A percentile compares a stretch with the other conserved stretches of the same genome.
These are phyloP conservation scores for Komagataea norvegica DNA, from an alignment of 1,139 yeast species.

Conservation along the genomic window DNA sequence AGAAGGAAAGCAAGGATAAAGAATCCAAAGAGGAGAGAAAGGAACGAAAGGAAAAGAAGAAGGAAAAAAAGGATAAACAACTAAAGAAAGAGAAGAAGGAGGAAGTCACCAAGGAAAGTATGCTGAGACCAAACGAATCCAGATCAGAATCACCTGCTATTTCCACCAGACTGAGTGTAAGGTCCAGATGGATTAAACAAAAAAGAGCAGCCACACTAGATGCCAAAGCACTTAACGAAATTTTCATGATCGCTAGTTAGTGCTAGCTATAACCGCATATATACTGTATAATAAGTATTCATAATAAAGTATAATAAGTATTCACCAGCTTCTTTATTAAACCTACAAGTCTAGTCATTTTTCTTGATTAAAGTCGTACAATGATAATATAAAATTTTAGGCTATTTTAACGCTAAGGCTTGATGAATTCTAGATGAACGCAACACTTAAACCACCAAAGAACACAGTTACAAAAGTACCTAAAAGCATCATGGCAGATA, in stretches of 20 bases:
- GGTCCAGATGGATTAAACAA: constrained; percentile 83
- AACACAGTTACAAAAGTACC: constrained; percentile 15
- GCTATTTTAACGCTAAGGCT: no score
- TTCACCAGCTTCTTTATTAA: no score
- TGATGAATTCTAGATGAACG: constrained; percentile 15
- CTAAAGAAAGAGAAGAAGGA: constrained; percentile 26
- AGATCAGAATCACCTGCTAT: constrained; percentile 36
- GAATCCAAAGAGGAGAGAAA: constrained; percentile 28
- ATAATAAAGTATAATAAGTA: no score
- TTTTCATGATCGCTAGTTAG: constrained; percentile 71
- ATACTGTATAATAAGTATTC: no score
- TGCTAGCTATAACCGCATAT: not conserved
- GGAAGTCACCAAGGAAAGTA: constrained; percentile 35
- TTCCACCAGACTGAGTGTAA: constrained; percentile 65
- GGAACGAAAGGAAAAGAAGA: constrained; percentile 28
- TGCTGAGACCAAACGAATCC: constrained; percentile 36
- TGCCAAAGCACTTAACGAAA: constrained; percentile 81
- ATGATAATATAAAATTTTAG: no score
- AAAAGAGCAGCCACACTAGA: constrained; percentile 91
- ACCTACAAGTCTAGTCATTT: no score
- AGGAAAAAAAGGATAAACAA: constrained; percentile 19
- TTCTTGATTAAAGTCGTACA: no score
- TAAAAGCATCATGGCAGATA: constrained; percentile 19
- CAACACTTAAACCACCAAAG: constrained; percentile 21
- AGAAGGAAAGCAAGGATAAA: constrained; percentile 27